phyloP scores from a whole-genome alignment of 1,284 basidiomycete species.

The Apiotrichum sp. region DNA sequence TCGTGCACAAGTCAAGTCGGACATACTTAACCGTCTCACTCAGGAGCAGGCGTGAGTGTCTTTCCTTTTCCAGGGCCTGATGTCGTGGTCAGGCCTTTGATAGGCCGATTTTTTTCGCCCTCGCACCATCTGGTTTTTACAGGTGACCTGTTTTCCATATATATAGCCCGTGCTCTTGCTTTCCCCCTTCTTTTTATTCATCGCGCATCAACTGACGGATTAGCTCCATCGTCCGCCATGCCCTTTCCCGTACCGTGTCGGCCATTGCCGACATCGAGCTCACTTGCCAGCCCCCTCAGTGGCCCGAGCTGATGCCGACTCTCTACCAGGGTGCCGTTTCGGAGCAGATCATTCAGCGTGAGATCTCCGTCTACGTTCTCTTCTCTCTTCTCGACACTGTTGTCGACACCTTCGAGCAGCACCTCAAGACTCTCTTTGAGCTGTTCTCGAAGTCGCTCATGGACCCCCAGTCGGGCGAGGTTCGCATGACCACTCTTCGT shows the following conservation, averaged over 20 bases:
- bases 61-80: too few relatives aligned
- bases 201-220: not conserved
- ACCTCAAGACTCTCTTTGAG: slow-evolving; percentile 72
- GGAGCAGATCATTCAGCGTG: slow-evolving; percentile 66
- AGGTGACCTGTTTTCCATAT: not conserved
- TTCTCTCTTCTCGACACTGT: slow-evolving; percentile 89
- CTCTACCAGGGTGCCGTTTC: slow-evolving; percentile 74
- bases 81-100: not conserved
- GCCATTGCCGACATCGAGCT: slow-evolving; percentile 90
- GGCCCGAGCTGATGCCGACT: slow-evolving; percentile 85
- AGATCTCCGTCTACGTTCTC: slow-evolving; percentile 86
- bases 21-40: slow-evolving; percentile 73
- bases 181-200: not conserved
- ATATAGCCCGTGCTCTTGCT: not conserved
- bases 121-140: not conserved
- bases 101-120: not conserved
- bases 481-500: slow-evolving; percentile 84
- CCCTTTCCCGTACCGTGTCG: slow-evolving; percentile 84
- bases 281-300: slow-evolving; percentile 59
- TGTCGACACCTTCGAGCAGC: slow-evolving; percentile 76
- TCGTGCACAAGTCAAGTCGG: slow-evolving; percentile 77
- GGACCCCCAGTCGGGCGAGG: slow-evolving; percentile 85
- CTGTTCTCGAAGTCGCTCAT: slow-evolving; percentile 71
- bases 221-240: slow-evolving; percentile 81
- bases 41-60: slow-evolving; percentile 65